Base-by-base conservation (phyloP, 2,329 filamentous ascomycete species). In the Pseudomassariella vexata region DNA sequence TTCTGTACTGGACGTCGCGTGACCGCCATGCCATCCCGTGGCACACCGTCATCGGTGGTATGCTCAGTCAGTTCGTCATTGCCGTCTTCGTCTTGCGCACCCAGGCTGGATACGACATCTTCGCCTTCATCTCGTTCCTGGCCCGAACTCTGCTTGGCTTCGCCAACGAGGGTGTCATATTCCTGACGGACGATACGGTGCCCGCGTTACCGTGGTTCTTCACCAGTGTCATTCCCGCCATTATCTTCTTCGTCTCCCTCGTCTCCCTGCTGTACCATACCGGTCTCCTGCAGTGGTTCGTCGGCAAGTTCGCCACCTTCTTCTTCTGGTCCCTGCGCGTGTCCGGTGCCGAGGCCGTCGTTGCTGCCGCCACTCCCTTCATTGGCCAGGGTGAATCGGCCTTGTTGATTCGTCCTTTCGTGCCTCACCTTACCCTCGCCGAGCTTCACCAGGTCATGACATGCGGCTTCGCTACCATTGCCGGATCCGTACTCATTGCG, bases 191-290 rank as follows among this genome's bases (percentile, higher is more conserved):
- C 10, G 33, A 47, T 0, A 55, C 57, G 6, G 64, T 68, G 5
- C 52, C 64, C 4, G 21, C 58, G 3, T 49, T 68, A 1, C 45
- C 49, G 4, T 87, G 73, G 73, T 95, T 94, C 73, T 68, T 95
- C 41, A 70, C 82, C 30, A 66, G 70, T 30, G 87, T 94, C 40
- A 71, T 94, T n/a, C 87, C 89, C 0, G 80, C 89, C 48, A 94
- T 95, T 60, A 86, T 95, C 65, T 95, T 95, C 76, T 95, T 95
- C 76, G 84, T 95, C 37, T 79, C 88, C 2, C 69, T 95, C n/a
- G 86, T 94, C 17, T 85, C 94, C 60, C 75, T 95, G 10, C 61
- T 94, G 25, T 94, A 85, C 66, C 83, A 89, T 66, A 70, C 79
- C 47, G 84, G 83, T 3, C 68, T 88, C 41, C 65, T 95, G 32